Evolutionary conservation across 345 rosid species (phyloP).

Genomic region (Luvunga scandens): DNA sequence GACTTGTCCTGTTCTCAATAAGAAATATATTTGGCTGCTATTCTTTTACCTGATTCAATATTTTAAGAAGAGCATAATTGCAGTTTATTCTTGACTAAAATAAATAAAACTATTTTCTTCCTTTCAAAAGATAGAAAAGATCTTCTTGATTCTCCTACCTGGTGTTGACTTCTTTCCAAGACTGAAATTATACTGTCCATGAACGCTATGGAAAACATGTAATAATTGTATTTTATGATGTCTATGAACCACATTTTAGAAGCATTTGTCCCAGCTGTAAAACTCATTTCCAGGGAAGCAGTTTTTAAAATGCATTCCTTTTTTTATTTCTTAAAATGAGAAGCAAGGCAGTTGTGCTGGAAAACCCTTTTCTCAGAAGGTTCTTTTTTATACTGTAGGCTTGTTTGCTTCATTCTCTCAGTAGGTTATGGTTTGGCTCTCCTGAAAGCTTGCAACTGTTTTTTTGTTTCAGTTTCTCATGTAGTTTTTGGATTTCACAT

Average conservation of each 20-base stretch:
- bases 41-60: background rate
- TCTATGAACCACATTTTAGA: background rate
- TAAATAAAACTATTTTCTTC: background rate
- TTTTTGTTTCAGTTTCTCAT: background rate
- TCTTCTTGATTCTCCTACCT: too few species aligned
- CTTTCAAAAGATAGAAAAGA: too few species aligned
- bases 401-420: background rate
- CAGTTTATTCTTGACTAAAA: background rate
- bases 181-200: background rate
- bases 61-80: background rate
- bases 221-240: background rate
- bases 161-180: background rate
- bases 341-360: background rate
- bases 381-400: background rate
- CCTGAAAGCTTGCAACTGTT: background rate
- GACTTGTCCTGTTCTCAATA: background rate
- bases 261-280: background rate
- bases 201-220: background rate
- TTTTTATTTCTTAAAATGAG: background rate
- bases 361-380: background rate
- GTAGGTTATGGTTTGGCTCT: background rate
- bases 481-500: background rate
- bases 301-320: background rate
- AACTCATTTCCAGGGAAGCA: background rate
- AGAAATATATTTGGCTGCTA: background rate